Conservation (phyloP, 164 flowering plant genomes). For the Aristolochia fimbriata region DNA sequence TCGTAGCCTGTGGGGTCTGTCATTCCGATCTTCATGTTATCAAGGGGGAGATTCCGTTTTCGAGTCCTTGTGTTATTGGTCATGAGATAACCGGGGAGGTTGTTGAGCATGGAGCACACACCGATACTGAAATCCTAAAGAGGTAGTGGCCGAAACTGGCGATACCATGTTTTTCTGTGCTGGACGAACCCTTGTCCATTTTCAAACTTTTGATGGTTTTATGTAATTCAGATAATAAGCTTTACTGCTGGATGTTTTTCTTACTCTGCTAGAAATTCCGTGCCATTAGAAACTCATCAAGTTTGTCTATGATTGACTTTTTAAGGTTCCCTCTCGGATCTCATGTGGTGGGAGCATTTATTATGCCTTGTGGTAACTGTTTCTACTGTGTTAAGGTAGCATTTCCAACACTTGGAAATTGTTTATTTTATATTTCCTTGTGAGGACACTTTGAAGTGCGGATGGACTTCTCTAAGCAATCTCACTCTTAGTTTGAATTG, state of each 20-base stretch:
- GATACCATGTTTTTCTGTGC: too few relatives aligned
- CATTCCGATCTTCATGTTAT: constrained; percentile 98
- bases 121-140: constrained; percentile 48
- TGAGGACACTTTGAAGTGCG: not conserved
- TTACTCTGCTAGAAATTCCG: too few relatives aligned
- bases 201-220: too few relatives aligned
- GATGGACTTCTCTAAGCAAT: not conserved
- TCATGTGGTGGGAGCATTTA: constrained; percentile 90
- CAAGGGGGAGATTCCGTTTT: constrained; percentile 92
- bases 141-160: constrained; percentile 27
- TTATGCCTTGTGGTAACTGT: constrained; percentile 98
- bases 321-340: constrained; percentile 83
- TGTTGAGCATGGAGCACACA: constrained; percentile 75
- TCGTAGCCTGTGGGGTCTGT: constrained; percentile 95
- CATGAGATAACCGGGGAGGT: constrained; percentile 99
- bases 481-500: constrained; percentile 4
- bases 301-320: not conserved
- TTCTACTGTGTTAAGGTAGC: constrained; percentile 74
- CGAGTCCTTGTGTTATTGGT: constrained; percentile 91
- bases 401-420: not conserved
- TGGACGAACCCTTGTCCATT: too few relatives aligned
- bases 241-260: too few relatives aligned
- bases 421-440: not conserved
- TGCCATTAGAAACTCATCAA: not conserved
- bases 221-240: too few relatives aligned